These are phyloP conservation scores for Aureobasidium namibiae DNA, from an alignment of 2,329 filamentous ascomycete species.

Conservation along the genomic window DNA sequence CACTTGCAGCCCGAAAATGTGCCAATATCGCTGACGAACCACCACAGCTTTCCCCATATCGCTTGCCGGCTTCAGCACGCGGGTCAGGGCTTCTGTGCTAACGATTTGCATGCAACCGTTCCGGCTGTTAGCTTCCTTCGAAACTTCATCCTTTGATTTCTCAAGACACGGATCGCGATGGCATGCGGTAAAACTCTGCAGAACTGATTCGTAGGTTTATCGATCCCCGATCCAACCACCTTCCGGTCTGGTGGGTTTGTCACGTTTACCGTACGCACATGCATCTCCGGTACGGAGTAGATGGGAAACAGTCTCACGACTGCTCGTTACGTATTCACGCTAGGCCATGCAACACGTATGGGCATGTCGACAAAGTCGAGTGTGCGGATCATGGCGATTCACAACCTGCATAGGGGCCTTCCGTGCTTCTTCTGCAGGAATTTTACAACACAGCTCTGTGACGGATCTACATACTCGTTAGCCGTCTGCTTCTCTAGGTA, in stretches of 20 bases:
- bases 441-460: not conserved
- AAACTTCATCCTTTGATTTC: not conserved
- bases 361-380: not conserved
- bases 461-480: not conserved
- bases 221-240: not conserved
- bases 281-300: not conserved
- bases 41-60: not conserved
- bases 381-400: not conserved
- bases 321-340: not conserved
- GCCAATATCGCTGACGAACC: not conserved
- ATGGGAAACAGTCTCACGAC: not conserved
- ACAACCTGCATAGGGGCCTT: not conserved
- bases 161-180: conserved; percentile 2
- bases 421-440: not conserved
- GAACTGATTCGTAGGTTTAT: not conserved
- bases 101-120: not conserved
- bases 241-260: not conserved
- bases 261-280: too few species aligned
- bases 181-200: not conserved
- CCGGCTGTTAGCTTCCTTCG: not conserved
- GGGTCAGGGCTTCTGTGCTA: not conserved
- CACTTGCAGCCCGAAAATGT: not conserved
- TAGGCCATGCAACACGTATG: not conserved
- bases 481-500: not conserved
- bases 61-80: not conserved